Conservation (phyloP, 768 basidiomycete species). For the Mycena capillaripes region DNA sequence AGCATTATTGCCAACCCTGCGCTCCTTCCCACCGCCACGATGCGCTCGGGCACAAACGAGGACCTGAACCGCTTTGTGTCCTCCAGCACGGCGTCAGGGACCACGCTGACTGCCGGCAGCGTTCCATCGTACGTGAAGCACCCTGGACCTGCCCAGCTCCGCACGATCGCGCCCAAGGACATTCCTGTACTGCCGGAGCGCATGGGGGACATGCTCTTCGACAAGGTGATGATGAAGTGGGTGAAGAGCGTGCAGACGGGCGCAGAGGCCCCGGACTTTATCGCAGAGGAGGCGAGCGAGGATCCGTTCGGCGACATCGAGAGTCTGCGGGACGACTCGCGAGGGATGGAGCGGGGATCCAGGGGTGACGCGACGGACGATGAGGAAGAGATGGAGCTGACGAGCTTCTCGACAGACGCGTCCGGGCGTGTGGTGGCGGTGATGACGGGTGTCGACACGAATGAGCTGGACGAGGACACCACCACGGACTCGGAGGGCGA, state of each 20-base stretch:
- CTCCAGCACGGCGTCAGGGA: constrained; percentile 86
- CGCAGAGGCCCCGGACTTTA: constrained; percentile 46
- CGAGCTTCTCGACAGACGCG: constrained; percentile 82
- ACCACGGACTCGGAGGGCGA: constrained; percentile 69
- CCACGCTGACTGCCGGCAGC: constrained; percentile 78
- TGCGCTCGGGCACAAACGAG: constrained; percentile 68
- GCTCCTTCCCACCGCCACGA: constrained; percentile 60
- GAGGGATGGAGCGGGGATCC: constrained; percentile 55
- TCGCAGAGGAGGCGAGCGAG: constrained; percentile 71
- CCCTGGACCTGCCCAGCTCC: constrained; percentile 81
- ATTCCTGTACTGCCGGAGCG: constrained; percentile 81
- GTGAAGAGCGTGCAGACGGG: constrained; percentile 67
- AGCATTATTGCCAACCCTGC: constrained; percentile 39
- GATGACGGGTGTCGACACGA: constrained; percentile 63
- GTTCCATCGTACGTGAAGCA: constrained; percentile 90
- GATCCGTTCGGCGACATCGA: constrained; percentile 96
- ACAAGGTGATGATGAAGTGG: constrained; percentile 89
- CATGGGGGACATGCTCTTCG: constrained; percentile 91
- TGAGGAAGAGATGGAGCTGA: constrained; percentile 76
- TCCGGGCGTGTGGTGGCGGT: constrained; percentile 65
- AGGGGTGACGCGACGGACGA: constrained; percentile 65
- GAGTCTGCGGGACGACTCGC: constrained; percentile 79
- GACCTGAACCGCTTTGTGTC: constrained; percentile 93
- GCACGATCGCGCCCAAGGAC: constrained; percentile 86
- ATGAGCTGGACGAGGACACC: constrained; percentile 55